These are phyloP conservation scores for Xylaria bambusicola DNA, from an alignment of 495 filamentous ascomycete genomes.

Conservation along the genomic window DNA sequence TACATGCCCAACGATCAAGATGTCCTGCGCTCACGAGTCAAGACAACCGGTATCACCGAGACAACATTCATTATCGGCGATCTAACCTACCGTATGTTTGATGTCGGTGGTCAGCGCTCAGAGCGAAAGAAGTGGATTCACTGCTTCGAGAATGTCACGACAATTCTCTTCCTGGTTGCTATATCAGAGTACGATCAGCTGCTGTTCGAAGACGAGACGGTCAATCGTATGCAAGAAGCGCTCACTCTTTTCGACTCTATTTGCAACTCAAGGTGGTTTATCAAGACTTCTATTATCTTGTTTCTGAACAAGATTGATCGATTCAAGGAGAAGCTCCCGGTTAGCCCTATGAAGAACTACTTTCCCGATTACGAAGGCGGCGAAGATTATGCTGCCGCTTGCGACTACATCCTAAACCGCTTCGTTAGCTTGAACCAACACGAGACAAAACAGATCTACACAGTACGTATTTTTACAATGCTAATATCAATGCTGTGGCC, in stretches of 20 bases:
- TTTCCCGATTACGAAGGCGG: conserved; percentile 98
- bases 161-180: conserved; percentile 96
- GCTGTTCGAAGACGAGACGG: conserved; percentile 90
- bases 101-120: conserved; percentile 96
- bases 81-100: conserved; percentile 98
- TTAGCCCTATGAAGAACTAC: conserved; percentile 99
- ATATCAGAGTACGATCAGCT: conserved; percentile 99
- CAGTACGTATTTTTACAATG: conserved; percentile 43
- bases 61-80: conserved; percentile 98
- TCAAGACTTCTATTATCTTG: conserved; percentile 98
- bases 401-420: conserved; percentile 95
- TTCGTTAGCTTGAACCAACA: conserved; percentile 98
- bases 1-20: conserved; percentile 98
- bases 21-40: conserved; percentile 95
- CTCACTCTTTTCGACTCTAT: conserved; percentile 98
- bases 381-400: conserved; percentile 87
- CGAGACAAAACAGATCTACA: conserved; percentile 99
- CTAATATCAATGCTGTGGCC: no score
- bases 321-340: conserved; percentile 99
- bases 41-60: conserved; percentile 99
- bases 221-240: conserved; percentile 99
- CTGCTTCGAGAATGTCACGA: conserved; percentile 99
- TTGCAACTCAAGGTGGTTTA: conserved; percentile 99
- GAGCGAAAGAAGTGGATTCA: conserved; percentile 99
- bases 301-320: conserved; percentile 99